A percentile compares a stretch with the other conserved stretches of the same genome.
Conservation (phyloP, 495 filamentous ascomycete species). For the Cercophora samala region DNA sequence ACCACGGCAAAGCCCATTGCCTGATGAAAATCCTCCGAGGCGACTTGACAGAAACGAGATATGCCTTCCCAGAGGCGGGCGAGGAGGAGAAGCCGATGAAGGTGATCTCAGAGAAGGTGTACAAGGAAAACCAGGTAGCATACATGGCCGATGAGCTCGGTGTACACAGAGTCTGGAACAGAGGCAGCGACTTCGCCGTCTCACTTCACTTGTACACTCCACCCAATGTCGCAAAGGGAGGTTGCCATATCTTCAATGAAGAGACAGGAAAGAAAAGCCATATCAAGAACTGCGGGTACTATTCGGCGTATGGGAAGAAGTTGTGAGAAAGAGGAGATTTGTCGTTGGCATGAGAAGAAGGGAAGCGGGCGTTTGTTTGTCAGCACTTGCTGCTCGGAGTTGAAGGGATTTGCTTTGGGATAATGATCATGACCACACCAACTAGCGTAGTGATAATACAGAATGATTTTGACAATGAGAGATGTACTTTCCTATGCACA, state of each 20-base stretch:
- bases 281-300: conserved; percentile 63
- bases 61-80: conserved; percentile 63
- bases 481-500: not conserved
- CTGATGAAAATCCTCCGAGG: conserved; percentile 71
- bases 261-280: conserved; percentile 69
- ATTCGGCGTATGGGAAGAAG: conserved; percentile 53
- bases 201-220: conserved; percentile 90
- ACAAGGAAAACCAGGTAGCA: conserved; percentile 47
- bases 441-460: not conserved
- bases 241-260: conserved; percentile 69
- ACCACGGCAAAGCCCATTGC: conserved; percentile 82
- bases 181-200: conserved; percentile 69
- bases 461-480: not conserved
- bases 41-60: conserved; percentile 72
- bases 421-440: not conserved
- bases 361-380: not conserved
- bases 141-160: conserved; percentile 57
- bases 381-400: not conserved
- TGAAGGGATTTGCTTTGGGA: not conserved
- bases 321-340: conserved; percentile 19
- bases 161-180: conserved; percentile 77
- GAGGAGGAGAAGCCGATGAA: conserved; percentile 50
- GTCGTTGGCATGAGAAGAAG: not conserved
- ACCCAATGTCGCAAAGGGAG: conserved; percentile 74
- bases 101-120: conserved; percentile 52